Conservation (phyloP, 106 monocot species). For the Dendrobium nobile region DNA sequence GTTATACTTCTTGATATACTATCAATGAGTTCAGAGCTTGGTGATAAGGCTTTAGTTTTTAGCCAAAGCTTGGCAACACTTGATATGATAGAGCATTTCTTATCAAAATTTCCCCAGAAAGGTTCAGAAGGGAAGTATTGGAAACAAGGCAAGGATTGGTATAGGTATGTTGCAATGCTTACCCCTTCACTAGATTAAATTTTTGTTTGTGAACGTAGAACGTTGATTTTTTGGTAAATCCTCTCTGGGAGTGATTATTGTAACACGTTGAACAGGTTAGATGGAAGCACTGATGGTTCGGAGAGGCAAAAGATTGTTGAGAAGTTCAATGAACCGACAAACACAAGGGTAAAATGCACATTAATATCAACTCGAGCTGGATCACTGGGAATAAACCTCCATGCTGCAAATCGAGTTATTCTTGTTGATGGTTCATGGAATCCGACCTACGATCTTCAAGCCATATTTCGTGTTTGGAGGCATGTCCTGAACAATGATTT, state of each 20-base stretch:
- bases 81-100: conserved; percentile 81
- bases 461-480: conserved; percentile 98
- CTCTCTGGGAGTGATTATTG: not conserved
- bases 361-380: conserved; percentile 95
- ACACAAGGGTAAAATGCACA: conserved; percentile 83
- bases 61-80: conserved; percentile 90
- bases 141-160: conserved; percentile 99
- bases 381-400: conserved; percentile 90
- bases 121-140: conserved; percentile 66
- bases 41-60: conserved; percentile 91
- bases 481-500: conserved; percentile 18
- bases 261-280: conserved; percentile 47
- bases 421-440: conserved; percentile 99
- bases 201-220: not conserved
- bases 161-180: conserved; percentile 48
- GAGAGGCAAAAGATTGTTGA: conserved; percentile 94
- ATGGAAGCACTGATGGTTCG: conserved; percentile 80
- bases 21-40: conserved; percentile 67
- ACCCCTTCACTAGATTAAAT: not conserved
- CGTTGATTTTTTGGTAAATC: not conserved
- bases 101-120: conserved; percentile 61
- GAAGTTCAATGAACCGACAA: conserved; percentile 81
- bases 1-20: conserved; percentile 89
- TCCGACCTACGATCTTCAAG: conserved; percentile 95
- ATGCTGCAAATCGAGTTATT: conserved; percentile 93